Evolutionary conservation across 2,329 filamentous ascomycete genomes (phyloP).

Genomic region (Phialemonium atrogriseum): DNA sequence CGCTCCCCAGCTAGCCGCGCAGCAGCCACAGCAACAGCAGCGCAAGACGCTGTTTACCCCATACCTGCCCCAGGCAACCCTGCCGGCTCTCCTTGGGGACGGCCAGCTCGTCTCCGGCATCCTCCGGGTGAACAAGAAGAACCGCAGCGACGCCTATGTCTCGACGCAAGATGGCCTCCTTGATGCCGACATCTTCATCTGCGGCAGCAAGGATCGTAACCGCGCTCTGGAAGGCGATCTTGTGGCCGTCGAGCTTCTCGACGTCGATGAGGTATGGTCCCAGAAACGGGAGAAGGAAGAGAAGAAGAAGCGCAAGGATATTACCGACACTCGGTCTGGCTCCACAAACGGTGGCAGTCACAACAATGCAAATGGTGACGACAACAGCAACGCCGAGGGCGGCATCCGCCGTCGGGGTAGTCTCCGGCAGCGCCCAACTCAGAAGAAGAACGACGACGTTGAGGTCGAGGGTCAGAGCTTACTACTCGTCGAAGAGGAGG

Average conservation of each 20-base stretch:
- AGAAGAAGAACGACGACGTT: constrained; percentile 99
- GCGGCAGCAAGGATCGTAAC: constrained; percentile 97
- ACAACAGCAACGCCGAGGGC: constrained; percentile 59
- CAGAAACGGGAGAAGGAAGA: constrained; percentile 99
- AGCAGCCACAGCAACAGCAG: constrained; percentile 77
- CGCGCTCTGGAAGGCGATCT: constrained; percentile 92
- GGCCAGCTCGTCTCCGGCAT: constrained; percentile 95
- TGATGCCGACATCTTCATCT: constrained; percentile 98
- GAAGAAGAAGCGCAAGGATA: constrained; percentile 99
- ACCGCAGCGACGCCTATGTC: constrained; percentile 96
- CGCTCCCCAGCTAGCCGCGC: constrained; percentile 54
- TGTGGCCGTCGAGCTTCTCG: constrained; percentile 89
- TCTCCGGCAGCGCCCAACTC: constrained; percentile 89
- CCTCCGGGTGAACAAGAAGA: constrained; percentile 98
- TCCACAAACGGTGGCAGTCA: constrained; percentile 66
- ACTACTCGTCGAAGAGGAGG: constrained; percentile 93
- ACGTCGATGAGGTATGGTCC: constrained; percentile 96
- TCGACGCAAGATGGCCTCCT: constrained; percentile 80
- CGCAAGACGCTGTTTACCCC: constrained; percentile 98
- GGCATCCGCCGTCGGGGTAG: constrained; percentile 88
- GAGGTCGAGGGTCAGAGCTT: constrained; percentile 97
- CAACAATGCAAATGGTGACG: constrained; percentile 52
- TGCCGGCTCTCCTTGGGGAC: constrained; percentile 82
- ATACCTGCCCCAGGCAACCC: constrained; percentile 87
- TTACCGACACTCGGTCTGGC: constrained; percentile 78